Evolutionary conservation across 2,329 filamentous ascomycete species (phyloP).

Genomic region (Orbilia ellipsospora): DNA sequence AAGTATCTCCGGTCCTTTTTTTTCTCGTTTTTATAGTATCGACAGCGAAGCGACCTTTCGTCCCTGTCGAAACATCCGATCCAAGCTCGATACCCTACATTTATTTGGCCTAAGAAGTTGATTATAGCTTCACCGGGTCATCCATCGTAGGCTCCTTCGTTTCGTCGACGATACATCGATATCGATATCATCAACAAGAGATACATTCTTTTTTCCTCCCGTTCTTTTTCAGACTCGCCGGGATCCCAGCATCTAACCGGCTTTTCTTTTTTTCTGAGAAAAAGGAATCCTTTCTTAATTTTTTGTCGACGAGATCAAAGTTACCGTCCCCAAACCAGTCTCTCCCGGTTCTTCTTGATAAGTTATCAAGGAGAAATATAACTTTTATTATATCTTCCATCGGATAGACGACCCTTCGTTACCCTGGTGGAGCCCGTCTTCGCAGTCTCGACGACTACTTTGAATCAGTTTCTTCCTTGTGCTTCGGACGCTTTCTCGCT

Average conservation of each 20-base stretch:
- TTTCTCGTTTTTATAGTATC: background rate
- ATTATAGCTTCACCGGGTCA: background rate
- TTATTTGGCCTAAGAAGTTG: background rate
- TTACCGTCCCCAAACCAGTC: slow-evolving; percentile 39
- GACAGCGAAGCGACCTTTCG: background rate
- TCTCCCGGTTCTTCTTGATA: slow-evolving; percentile 2
- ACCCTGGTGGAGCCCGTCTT: slow-evolving; percentile 37
- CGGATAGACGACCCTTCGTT: slow-evolving; percentile 8
- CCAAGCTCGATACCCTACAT: no score
- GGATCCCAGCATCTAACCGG: slow-evolving; percentile 33
- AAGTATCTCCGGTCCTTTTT: background rate
- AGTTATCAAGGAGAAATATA: background rate
- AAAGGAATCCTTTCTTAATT: slow-evolving; percentile 1
- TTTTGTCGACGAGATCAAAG: slow-evolving; percentile 47
- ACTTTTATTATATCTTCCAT: background rate
- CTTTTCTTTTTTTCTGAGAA: slow-evolving; percentile 17
- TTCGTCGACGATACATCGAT: background rate
- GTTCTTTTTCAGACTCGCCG: slow-evolving; percentile 20
- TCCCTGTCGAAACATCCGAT: background rate
- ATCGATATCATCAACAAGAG: background rate
- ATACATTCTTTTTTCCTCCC: slow-evolving; percentile 13
- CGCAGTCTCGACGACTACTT: slow-evolving; percentile 24
- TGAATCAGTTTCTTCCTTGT: slow-evolving; percentile 26
- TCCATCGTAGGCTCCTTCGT: background rate
- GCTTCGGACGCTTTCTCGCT: slow-evolving; percentile 37